These are phyloP conservation scores for cucumber (Cucumis sativus) DNA, from an alignment of 306 rosid genomes.

Conservation along the genomic window Cucumber_9930_V3 NC_026657.2:7090501-7091000, in stretches of 20 bases:
- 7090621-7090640: background rate
- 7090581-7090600: background rate
- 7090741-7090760: conserved; percentile 3
- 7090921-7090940: conserved; percentile 96
- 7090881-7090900: conserved; percentile 35
- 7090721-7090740: background rate
- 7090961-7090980: conserved; percentile 44
- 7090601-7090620: background rate
- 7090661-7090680: background rate
- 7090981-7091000: conserved; percentile 38
- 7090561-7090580: background rate
- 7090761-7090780: no score
- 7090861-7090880: conserved; percentile 36
- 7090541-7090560: background rate
- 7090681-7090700: background rate
- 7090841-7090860: conserved; percentile 60
- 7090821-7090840: conserved; percentile 61
- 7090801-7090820: conserved; percentile 18
- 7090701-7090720: background rate
- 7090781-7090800: background rate
- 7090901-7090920: conserved; percentile 90
- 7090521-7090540: background rate
- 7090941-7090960: conserved; percentile 76
- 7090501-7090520: background rate
- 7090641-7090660: background rate